Conservation (phyloP, 495 filamentous ascomycete species). For the Cairneyella variabilis region DNA sequence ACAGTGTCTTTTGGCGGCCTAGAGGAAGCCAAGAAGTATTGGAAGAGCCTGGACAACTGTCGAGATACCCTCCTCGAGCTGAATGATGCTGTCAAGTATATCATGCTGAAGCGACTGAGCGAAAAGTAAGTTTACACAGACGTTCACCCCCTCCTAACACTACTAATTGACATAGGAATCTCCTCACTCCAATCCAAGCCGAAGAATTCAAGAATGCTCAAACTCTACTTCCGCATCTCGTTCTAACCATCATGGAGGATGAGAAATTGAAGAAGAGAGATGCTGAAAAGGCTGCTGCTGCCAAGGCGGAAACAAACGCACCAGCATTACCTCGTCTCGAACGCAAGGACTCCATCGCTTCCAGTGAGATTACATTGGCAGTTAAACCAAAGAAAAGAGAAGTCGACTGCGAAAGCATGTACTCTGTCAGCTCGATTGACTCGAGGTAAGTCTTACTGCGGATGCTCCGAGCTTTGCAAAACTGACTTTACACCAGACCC, state of each 20-base stretch:
- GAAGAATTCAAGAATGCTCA: conserved; percentile 10
- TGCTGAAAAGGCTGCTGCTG: not conserved
- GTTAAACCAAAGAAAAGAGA: not conserved
- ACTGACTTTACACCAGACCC: not conserved
- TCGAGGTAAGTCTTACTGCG: not conserved
- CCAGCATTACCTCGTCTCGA: not conserved
- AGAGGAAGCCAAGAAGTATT: conserved; percentile 7
- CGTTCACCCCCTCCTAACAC: not conserved
- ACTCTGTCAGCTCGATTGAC: not conserved
- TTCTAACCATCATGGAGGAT: not conserved
- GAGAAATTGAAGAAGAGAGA: conserved; percentile 1
- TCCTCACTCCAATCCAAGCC: not conserved
- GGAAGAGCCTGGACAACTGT: conserved; percentile 5
- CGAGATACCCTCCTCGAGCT: conserved; percentile 7
- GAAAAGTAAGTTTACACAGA: conserved; percentile 4
- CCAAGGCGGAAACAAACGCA: not conserved
- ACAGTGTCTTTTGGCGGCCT: conserved; percentile 8
- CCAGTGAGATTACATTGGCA: conserved; percentile 5
- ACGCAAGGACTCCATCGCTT: not conserved
- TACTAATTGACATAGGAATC: conserved; percentile 3
- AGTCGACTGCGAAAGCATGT: conserved; percentile 5
- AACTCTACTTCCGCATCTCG: conserved; percentile 8
- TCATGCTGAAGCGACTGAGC: conserved; percentile 9
- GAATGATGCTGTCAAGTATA: conserved; percentile 15
- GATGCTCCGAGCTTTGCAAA: not conserved